Percentiles rank a stretch among this genome's conserved stretches.
phyloP scores from a whole-genome alignment of 768 basidiomycete genomes.

The Tulasnella sp. region DNA sequence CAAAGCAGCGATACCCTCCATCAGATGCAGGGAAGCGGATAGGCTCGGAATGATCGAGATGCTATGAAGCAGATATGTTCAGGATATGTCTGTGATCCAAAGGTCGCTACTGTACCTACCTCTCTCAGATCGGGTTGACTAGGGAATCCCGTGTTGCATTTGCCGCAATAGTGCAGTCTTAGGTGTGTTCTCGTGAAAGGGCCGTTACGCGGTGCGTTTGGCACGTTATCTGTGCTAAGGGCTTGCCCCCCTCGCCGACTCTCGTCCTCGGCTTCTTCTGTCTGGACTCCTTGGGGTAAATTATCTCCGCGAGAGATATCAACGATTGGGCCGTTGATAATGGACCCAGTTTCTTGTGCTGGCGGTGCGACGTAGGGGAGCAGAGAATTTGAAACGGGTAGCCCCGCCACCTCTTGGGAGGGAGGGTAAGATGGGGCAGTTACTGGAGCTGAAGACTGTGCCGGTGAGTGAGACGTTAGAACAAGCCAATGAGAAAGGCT shows the following conservation, averaged over 20 bases:
- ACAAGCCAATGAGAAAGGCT: no score
- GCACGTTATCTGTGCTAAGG: no score
- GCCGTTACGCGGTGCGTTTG: neutral
- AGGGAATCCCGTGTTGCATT: neutral
- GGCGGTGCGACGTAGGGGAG: neutral
- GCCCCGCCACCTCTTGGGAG: neutral
- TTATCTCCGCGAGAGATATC: no score
- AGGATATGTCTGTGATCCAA: neutral
- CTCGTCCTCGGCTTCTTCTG: no score
- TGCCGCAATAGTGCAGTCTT: neutral
- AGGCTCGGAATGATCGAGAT: neutral
- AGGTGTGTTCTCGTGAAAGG: neutral
- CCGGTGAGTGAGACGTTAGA: no score
- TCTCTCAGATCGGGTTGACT: neutral
- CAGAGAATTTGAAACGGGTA: neutral
- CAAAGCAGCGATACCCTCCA: neutral
- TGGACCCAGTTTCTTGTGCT: neutral
- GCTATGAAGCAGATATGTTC: neutral
- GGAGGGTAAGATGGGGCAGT: no score
- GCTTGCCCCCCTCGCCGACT: no score
- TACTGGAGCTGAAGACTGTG: no score
- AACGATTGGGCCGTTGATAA: no score
- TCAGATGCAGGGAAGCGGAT: neutral
- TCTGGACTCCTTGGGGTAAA: no score
- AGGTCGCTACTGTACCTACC: neutral